Conservation (phyloP, 495 filamentous ascomycete genomes). For the Cercophora newfieldiana region DNA sequence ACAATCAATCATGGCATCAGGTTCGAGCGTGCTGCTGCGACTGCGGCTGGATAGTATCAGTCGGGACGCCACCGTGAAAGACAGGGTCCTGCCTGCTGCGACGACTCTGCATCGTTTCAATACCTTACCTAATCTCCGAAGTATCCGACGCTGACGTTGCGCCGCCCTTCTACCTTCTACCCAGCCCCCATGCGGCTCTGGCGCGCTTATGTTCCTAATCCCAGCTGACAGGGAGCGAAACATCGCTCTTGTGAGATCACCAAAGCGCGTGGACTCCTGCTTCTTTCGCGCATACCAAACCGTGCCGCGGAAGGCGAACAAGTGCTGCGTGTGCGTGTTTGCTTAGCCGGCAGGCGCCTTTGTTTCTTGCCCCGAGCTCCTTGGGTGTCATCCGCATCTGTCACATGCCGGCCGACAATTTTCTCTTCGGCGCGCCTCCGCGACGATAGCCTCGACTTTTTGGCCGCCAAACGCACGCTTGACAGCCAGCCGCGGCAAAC, state of each 20-base stretch:
- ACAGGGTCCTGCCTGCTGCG: background rate
- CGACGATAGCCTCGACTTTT: conserved; percentile 5
- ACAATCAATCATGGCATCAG: background rate
- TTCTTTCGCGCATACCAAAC: background rate
- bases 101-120: background rate
- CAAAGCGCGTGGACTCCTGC: background rate
- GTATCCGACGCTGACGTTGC: conserved; percentile 19
- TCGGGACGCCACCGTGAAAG: background rate
- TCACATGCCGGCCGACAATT: conserved; percentile 13
- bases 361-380: background rate
- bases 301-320: too few relatives aligned
- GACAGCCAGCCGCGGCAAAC: background rate
- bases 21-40: background rate
- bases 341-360: background rate
- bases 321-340: background rate
- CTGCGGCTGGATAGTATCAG: background rate
- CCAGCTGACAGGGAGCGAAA: background rate
- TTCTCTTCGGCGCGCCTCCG: background rate
- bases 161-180: background rate
- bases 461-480: background rate
- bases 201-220: background rate
- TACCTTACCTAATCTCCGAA: conserved; percentile 12
- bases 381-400: background rate
- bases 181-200: background rate
- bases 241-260: background rate